Conservation (phyloP, 495 filamentous ascomycete species). For the Cudoniella acicularis region DNA sequence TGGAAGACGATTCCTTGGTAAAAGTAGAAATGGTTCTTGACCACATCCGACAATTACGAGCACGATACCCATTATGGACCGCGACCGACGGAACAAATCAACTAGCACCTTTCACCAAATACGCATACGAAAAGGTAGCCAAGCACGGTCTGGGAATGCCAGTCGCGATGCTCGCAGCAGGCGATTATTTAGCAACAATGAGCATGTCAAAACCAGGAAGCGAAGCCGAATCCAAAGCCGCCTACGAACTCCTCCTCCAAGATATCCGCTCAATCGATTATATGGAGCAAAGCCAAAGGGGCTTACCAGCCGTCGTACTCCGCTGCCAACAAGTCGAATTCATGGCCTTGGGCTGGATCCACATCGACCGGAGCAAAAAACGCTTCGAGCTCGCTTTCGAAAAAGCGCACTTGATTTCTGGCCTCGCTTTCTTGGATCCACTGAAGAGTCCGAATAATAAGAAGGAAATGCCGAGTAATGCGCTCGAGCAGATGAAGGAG, state of each 20-base stretch:
- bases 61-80: background rate
- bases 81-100: background rate
- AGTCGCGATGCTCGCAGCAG: background rate
- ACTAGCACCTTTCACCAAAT: background rate
- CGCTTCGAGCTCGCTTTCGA: background rate
- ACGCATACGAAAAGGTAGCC: background rate
- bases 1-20: background rate
- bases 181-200: background rate
- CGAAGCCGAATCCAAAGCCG: background rate
- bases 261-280: background rate
- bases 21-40: background rate
- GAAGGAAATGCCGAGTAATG: background rate
- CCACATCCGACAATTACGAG: background rate
- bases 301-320: background rate
- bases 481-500: background rate
- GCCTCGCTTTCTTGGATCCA: background rate
- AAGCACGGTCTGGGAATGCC: background rate
- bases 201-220: background rate
- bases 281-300: background rate
- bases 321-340: background rate
- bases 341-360: background rate
- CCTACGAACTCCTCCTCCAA: background rate
- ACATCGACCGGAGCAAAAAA: background rate
- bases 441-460: background rate
- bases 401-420: background rate